Conservation (phyloP, 345 rosid genomes). For the Geranium rotundifolium region DNA sequence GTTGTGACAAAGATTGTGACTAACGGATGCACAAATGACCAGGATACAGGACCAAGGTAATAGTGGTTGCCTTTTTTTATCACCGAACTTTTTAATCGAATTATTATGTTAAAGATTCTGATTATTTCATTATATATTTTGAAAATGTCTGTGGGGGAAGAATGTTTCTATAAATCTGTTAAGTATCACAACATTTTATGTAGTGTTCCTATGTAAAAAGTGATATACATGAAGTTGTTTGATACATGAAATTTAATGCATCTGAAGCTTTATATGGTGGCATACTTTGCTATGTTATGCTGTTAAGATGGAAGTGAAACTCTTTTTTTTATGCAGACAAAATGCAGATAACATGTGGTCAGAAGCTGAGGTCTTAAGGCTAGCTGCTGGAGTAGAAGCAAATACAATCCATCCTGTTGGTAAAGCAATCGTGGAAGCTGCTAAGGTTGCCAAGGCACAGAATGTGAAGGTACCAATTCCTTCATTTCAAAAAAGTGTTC, state of each 20-base stretch:
- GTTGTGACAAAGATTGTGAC: slow-evolving; percentile 64
- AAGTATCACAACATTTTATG: neutral
- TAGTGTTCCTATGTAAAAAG: neutral
- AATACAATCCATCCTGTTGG: slow-evolving; percentile 92
- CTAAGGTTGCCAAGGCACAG: slow-evolving; percentile 35
- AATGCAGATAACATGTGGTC: slow-evolving; percentile 30
- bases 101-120: neutral
- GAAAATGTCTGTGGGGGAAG: neutral
- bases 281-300: neutral
- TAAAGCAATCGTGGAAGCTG: slow-evolving; percentile 87
- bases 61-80: neutral
- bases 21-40: slow-evolving; percentile 17
- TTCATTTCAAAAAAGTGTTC: neutral
- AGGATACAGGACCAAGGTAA: slow-evolving; percentile 43
- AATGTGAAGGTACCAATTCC: slow-evolving; percentile 38
- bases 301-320: slow-evolving; percentile 1
- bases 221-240: slow-evolving; percentile 3
- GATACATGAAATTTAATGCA: neutral
- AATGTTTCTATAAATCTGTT: too few species aligned
- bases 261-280: neutral
- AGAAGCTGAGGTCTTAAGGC: slow-evolving; percentile 58
- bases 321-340: slow-evolving; percentile 33
- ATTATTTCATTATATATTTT: too few species aligned
- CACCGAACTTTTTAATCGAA: neutral
- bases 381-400: slow-evolving; percentile 91